phyloP scores from a whole-genome alignment of 208 protist species.

The Leishmania mexicana region DNA sequence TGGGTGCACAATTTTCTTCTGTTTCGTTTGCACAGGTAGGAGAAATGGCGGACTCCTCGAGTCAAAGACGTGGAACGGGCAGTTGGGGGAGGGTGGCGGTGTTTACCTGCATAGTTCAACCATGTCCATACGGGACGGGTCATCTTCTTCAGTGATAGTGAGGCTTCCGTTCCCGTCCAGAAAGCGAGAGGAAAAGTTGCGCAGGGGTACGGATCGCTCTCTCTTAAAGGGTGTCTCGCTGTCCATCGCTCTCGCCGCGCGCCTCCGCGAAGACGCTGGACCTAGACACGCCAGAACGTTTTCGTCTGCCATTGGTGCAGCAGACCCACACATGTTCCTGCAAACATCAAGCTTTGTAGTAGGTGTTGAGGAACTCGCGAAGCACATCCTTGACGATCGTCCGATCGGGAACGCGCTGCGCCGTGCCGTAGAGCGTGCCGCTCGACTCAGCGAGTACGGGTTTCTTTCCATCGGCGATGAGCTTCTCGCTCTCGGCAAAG shows the following conservation, averaged over 20 bases:
- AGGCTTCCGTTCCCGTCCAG: not conserved
- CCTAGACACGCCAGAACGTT: too few species aligned
- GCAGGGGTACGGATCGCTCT: not conserved
- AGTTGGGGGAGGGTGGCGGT: not conserved
- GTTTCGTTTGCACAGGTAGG: not conserved
- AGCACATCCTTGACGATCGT: slow-evolving; percentile 90
- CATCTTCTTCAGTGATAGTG: not conserved
- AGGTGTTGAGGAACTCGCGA: slow-evolving; percentile 78
- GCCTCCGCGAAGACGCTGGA: not conserved
- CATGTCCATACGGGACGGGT: not conserved
- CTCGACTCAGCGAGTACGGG: slow-evolving; percentile 33
- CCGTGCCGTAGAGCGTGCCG: slow-evolving; percentile 94
- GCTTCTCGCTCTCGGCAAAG: slow-evolving; percentile 37
- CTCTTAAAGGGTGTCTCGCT: not conserved
- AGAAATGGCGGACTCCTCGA: not conserved
- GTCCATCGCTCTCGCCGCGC: not conserved
- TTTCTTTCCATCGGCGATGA: slow-evolving; percentile 44
- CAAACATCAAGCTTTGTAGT: slow-evolving; percentile 62
- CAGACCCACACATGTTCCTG: not conserved
- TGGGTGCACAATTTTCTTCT: not conserved
- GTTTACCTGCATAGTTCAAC: not conserved
- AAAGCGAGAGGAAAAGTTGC: not conserved
- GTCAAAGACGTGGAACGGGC: not conserved
- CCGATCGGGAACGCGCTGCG: slow-evolving; percentile 90
- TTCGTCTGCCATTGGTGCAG: not conserved